Base-by-base conservation (phyloP, 2,329 filamentous ascomycete species). In the Paraconiothyrium brasiliense region DNA sequence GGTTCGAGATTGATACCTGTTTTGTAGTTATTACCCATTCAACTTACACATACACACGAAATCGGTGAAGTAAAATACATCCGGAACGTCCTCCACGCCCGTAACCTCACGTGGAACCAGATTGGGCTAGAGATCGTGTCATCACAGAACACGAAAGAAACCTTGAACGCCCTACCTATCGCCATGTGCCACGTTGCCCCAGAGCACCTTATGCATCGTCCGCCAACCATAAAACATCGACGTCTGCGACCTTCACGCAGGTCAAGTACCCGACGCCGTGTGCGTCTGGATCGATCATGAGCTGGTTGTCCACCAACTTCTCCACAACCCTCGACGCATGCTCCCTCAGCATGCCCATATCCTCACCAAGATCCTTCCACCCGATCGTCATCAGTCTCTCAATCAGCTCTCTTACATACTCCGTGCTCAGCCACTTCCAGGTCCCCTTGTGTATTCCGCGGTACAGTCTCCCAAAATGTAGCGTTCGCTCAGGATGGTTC, bases 191-290 rank as follows among this genome's bases (percentile, higher is more conserved):
- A 4, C 24, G 44, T 43, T 13, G 24, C 22, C 30, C 30, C 37
- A 60, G 20, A 27, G 6, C 22, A 5, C 24, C 16, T 16, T 61
- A 32, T 34, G 20, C 27, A 39, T 10, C 5, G 24, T 47, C 39
- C 55, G 43, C 57, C 37, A 43, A 41, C 78, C 77, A 79, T 24
- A 71, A 73, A 11, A 75, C 59, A 56, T 79, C 74, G 30, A 58
- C 62, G n/a, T 37, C 30, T 24, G 47, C 41, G 1, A 79, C 65
- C 54, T 75, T 69, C 7, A 67, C 63, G 59, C 77, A 80, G 24
- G 74, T 80, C 58, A 80, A 58, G 63, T 76, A 80, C 4, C 65
- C 63, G n/a, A 80, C 67, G 14, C 54, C 59, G 14, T 68, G 58
- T 48, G 46, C 47, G n/a, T 76, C 72, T 1, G 73, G 67, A 49